Percentiles rank a stretch among this genome's conserved stretches.
These are phyloP conservation scores for Aspergillus coremiiformis DNA, from an alignment of 495 filamentous ascomycete genomes.

Conservation along the genomic window DNA sequence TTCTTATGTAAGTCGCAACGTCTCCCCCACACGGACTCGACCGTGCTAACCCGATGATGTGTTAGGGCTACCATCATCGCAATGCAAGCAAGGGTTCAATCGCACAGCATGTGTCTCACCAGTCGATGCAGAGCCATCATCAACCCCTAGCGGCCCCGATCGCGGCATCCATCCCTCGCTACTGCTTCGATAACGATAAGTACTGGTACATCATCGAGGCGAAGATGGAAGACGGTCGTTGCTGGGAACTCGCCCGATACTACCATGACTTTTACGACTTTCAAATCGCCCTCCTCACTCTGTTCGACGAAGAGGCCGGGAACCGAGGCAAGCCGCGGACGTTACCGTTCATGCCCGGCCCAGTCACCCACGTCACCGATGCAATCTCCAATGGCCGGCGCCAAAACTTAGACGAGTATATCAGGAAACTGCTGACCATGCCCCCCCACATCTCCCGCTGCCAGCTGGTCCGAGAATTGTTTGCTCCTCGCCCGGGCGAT, in stretches of 20 bases:
- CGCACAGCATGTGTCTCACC: constrained; percentile 22
- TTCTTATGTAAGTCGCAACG: constrained; percentile 35
- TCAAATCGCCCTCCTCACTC: constrained; percentile 87
- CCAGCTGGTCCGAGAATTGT: constrained; percentile 78
- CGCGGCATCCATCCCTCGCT: constrained; percentile 79
- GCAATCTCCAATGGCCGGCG: constrained; percentile 89
- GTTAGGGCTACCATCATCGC: constrained; percentile 40
- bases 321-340: constrained; percentile 68
- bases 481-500: constrained; percentile 82
- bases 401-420: constrained; percentile 87
- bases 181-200: constrained; percentile 94
- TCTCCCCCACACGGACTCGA: neutral
- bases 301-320: constrained; percentile 90
- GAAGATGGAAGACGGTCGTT: constrained; percentile 79
- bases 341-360: constrained; percentile 97
- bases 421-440: constrained; percentile 81
- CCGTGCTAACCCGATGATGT: constrained; percentile 2
- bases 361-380: constrained; percentile 95
- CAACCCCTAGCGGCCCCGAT: constrained; percentile 49
- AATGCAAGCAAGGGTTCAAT: constrained; percentile 39
- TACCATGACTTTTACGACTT: constrained; percentile 99
- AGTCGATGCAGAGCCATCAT: constrained; percentile 24
- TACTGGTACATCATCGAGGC: constrained; percentile 98
- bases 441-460: constrained; percentile 76
- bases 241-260: constrained; percentile 87